These are phyloP conservation scores for Calonectria pteridis DNA, from an alignment of 2,329 filamentous ascomycete species.

Conservation along the genomic window DNA sequence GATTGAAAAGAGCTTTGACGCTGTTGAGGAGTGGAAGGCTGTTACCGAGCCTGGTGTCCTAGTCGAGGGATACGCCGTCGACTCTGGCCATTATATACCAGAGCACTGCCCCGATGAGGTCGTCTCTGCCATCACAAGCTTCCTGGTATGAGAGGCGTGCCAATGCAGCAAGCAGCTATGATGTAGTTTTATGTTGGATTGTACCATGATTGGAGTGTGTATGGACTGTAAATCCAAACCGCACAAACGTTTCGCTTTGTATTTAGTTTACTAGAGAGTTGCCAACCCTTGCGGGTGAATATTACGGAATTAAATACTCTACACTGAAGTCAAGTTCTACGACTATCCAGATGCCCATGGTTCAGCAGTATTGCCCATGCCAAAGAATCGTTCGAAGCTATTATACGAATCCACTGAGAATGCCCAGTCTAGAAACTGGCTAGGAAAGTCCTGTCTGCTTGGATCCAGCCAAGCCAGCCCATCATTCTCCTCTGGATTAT, in stretches of 20 bases:
- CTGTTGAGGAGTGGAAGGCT: slow-evolving; percentile 62
- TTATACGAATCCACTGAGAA: slow-evolving; percentile 44
- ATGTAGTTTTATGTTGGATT: not conserved
- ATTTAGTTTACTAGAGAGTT: not conserved
- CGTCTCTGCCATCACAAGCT: slow-evolving; percentile 54
- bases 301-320: not conserved
- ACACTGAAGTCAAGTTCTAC: slow-evolving; percentile 19
- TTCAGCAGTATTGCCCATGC: slow-evolving; percentile 17
- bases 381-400: slow-evolving; percentile 40
- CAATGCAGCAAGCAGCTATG: not conserved
- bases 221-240: not conserved
- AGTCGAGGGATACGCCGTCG: slow-evolving; percentile 57
- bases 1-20: slow-evolving; percentile 63
- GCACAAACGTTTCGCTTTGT: not conserved
- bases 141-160: slow-evolving; percentile 41
- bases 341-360: not conserved
- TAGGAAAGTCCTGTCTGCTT: slow-evolving; percentile 28
- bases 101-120: slow-evolving; percentile 64
- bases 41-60: slow-evolving; percentile 53
- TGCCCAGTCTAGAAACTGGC: slow-evolving; percentile 46
- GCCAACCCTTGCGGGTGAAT: not conserved
- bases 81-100: slow-evolving; percentile 63
- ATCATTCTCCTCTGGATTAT: slow-evolving; percentile 5
- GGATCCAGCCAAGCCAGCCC: slow-evolving; percentile 40
- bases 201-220: not conserved